phyloP scores from a whole-genome alignment of 2,329 filamentous ascomycete species.

The Monosporascus sp. region DNA sequence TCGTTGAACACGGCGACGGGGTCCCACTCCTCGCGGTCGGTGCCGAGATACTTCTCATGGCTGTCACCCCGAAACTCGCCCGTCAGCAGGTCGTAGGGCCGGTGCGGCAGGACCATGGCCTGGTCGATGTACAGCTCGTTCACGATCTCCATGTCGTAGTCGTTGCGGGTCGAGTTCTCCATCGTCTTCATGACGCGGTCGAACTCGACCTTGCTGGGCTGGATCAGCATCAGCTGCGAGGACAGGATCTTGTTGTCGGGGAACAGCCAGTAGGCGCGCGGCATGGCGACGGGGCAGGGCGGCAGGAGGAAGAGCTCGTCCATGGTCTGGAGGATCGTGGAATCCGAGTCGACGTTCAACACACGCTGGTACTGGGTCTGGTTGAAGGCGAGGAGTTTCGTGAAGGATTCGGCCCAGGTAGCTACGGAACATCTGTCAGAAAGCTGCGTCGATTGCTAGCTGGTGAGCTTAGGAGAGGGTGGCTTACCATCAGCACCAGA shows the following conservation, averaged over 20 bases:
- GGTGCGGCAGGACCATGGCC: conserved; percentile 59
- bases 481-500: conserved; percentile 30
- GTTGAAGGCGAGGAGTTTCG: conserved; percentile 65
- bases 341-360: conserved; percentile 55
- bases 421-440: conserved; percentile 13
- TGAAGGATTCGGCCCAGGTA: conserved; percentile 60
- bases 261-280: conserved; percentile 65
- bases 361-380: conserved; percentile 54
- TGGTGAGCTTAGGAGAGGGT: not conserved
- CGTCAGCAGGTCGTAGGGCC: conserved; percentile 55
- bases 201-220: conserved; percentile 51
- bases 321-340: conserved; percentile 56
- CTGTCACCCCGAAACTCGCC: conserved; percentile 55
- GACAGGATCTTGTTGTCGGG: conserved; percentile 49
- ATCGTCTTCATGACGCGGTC: conserved; percentile 30
- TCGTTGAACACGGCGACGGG: conserved; percentile 47
- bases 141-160: conserved; percentile 64
- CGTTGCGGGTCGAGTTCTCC: conserved; percentile 23
- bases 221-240: conserved; percentile 56
- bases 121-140: conserved; percentile 56
- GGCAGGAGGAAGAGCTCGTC: conserved; percentile 69
- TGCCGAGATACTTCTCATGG: conserved; percentile 37
- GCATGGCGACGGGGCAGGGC: conserved; percentile 56
- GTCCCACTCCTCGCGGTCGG: conserved; percentile 49
- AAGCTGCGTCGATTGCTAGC: not conserved